A percentile compares a stretch with the other conserved stretches of the same genome.
phyloP scores from a whole-genome alignment of 2,329 filamentous ascomycete genomes.

The Gremmenia infestans region DNA sequence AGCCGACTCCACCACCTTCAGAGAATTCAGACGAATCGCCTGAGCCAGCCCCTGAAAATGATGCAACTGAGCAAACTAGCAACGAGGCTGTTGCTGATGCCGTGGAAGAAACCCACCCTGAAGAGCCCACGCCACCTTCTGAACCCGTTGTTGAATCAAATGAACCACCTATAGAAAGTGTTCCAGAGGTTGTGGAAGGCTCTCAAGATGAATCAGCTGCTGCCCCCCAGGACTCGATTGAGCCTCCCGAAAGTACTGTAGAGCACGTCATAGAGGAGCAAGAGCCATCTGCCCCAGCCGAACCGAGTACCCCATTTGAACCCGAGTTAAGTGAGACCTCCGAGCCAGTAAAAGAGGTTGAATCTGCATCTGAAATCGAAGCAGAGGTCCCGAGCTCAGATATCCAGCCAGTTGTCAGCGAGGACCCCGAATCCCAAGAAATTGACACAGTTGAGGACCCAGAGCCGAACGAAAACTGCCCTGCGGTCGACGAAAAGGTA shows the following conservation, averaged over 20 bases:
- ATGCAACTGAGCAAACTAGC: neutral
- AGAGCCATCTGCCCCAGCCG: too few species aligned
- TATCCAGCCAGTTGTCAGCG: neutral
- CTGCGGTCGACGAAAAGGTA: neutral
- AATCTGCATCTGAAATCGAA: neutral
- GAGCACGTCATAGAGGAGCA: too few species aligned
- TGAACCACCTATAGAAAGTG: neutral
- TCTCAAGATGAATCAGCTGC: neutral
- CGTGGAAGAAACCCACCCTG: neutral
- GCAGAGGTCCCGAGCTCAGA: neutral
- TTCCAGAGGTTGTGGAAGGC: neutral
- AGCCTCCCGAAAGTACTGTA: neutral
- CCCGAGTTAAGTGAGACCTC: too few species aligned
- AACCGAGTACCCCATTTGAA: too few species aligned
- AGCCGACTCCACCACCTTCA: neutral
- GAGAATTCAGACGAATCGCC: neutral
- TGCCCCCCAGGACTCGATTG: neutral
- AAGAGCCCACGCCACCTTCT: conserved; percentile 2
- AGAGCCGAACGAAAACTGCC: neutral
- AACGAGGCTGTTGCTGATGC: neutral
- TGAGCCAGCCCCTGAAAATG: neutral
- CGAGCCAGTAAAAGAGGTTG: neutral
- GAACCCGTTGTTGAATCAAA: neutral
- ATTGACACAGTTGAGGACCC: neutral
- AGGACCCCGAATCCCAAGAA: neutral